Percentiles rank a stretch among this genome's conserved stretches.
Evolutionary conservation across 345 rosid species (phyloP).

Genomic region (Acer campestre): DNA sequence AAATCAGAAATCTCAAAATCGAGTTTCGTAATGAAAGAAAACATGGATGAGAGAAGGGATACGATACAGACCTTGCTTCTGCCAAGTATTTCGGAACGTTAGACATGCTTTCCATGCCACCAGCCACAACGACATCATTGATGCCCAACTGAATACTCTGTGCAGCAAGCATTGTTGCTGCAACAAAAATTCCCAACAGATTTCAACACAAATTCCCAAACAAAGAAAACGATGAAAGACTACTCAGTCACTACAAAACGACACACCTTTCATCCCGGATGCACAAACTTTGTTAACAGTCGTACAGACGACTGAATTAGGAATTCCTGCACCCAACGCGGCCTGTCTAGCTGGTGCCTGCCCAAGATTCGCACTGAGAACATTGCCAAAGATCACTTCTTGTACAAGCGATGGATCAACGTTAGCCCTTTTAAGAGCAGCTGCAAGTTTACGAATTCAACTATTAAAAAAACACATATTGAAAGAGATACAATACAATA

Average conservation of each 20-base stretch:
- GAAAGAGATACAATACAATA: background rate
- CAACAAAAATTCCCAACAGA: conserved; percentile 16
- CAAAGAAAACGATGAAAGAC: conserved; percentile 6
- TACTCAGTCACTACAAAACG: background rate
- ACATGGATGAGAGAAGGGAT: conserved; percentile 2
- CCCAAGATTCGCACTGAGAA: conserved; percentile 94
- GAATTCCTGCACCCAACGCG: conserved; percentile 91
- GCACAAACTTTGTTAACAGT: conserved; percentile 98
- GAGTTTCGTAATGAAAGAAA: conserved; percentile 2
- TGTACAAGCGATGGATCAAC: conserved; percentile 86
- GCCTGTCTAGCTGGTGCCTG: conserved; percentile 99
- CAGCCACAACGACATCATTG: conserved; percentile 92
- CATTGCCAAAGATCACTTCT: conserved; percentile 95
- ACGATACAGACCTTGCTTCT: conserved; percentile 72
- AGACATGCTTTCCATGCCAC: conserved; percentile 99
- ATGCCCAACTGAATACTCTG: conserved; percentile 94
- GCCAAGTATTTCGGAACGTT: conserved; percentile 88
- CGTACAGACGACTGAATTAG: conserved; percentile 83
- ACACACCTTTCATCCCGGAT: conserved; percentile 96
- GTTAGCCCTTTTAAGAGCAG: conserved; percentile 88
- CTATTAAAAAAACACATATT: conserved; percentile 18
- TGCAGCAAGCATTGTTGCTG: conserved; percentile 94
- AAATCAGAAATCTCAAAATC: conserved; percentile 25
- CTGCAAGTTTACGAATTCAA: conserved; percentile 39
- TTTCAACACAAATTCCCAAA: background rate